Evolutionary conservation across 1,284 basidiomycete species (phyloP).

Genomic region (Mycena citricolor): DNA sequence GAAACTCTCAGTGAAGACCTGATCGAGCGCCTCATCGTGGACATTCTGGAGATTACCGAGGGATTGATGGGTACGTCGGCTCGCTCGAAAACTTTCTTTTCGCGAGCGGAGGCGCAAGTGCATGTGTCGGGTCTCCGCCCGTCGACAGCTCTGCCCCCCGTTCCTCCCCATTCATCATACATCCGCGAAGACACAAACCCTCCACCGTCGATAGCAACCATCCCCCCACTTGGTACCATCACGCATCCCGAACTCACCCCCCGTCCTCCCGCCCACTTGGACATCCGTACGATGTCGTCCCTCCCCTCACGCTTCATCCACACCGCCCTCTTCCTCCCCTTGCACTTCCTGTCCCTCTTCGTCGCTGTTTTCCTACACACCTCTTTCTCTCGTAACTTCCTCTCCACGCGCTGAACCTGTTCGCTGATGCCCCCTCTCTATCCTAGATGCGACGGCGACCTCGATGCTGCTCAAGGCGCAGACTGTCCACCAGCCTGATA

Average conservation of each 20-base stretch:
- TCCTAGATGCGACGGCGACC: slow-evolving; percentile 9
- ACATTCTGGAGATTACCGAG: slow-evolving; percentile 44
- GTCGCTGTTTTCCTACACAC: not conserved
- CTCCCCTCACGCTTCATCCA: slow-evolving; percentile 9
- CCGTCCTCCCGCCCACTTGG: no score
- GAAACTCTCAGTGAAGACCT: slow-evolving; percentile 53
- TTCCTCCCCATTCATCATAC: slow-evolving; percentile 14
- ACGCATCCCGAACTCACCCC: no score
- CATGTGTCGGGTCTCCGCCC: slow-evolving; percentile 10
- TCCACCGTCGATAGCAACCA: not conserved
- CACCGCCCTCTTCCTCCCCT: slow-evolving; percentile 17
- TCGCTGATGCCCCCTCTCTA: slow-evolving; percentile 1
- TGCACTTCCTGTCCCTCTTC: slow-evolving; percentile 11
- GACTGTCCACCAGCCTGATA: slow-evolving; percentile 16
- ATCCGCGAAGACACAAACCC: slow-evolving; percentile 2
- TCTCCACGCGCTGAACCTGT: not conserved
- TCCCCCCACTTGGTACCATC: no score
- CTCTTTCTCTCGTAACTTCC: slow-evolving; percentile 9
- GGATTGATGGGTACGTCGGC: slow-evolving; percentile 36
- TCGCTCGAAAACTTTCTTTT: slow-evolving; percentile 14
- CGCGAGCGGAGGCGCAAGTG: no score
- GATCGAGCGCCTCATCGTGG: slow-evolving; percentile 42
- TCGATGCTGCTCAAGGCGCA: slow-evolving; percentile 10
- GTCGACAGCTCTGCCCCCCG: slow-evolving; percentile 10
- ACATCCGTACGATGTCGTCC: not conserved